These are phyloP conservation scores for Zymoseptoria tritici DNA, from an alignment of 2,329 filamentous ascomycete genomes.

Conservation along the genomic window DNA sequence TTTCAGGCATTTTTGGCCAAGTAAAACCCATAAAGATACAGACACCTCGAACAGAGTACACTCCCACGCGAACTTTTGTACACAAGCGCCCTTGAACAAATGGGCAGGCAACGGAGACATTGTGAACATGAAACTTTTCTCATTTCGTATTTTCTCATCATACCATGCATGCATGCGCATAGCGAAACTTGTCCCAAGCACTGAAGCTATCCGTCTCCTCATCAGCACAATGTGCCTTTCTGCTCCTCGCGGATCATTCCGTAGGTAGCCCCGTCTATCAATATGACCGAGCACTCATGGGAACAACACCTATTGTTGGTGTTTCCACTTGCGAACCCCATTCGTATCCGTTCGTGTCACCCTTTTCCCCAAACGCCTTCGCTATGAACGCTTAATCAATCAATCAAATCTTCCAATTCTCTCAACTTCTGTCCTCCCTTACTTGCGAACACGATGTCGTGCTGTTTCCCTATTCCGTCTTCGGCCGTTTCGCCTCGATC, in stretches of 20 bases:
- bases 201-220: not conserved
- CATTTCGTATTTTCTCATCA: not conserved
- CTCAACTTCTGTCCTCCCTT: not conserved
- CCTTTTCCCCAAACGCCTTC: not conserved
- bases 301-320: not conserved
- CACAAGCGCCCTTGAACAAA: too few species aligned
- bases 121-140: not conserved
- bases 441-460: not conserved
- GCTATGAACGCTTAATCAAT: not conserved
- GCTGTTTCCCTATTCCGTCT: not conserved
- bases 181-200: not conserved
- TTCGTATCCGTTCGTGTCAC: not conserved
- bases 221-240: not conserved
- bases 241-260: not conserved
- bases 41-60: too few species aligned
- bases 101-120: not conserved
- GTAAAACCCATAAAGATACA: constrained; percentile 29
- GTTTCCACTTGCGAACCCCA: not conserved
- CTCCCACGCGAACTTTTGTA: not conserved
- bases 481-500: constrained; percentile 7
- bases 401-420: not conserved
- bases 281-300: not conserved
- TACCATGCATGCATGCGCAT: not conserved
- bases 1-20: constrained; percentile 93
- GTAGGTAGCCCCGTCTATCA: not conserved